These are phyloP conservation scores for Haematococcus lacustris DNA, from an alignment of 139 green algal species.

Conservation along the genomic window DNA sequence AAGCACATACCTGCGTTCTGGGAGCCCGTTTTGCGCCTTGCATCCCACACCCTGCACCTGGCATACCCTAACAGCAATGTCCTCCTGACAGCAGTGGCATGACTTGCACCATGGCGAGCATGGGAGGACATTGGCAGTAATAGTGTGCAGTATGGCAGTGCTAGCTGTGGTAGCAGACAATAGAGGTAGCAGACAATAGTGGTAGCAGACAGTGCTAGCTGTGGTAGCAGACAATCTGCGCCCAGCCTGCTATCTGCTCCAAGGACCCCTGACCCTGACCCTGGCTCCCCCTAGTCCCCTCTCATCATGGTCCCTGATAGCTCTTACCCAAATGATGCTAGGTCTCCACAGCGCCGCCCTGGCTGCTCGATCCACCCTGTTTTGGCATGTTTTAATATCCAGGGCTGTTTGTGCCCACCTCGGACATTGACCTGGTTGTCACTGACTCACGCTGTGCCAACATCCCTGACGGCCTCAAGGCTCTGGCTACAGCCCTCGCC, in stretches of 20 bases:
- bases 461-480: constrained; percentile 54
- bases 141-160: too few relatives aligned
- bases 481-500: constrained; percentile 56
- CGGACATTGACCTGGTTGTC: constrained; percentile 89
- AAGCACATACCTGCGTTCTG: too few relatives aligned
- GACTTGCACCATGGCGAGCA: too few relatives aligned
- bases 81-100: background rate
- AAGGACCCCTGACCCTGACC: background rate
- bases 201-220: background rate
- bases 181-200: too few relatives aligned
- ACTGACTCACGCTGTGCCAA: constrained; percentile 35
- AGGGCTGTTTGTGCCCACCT: constrained; percentile 90
- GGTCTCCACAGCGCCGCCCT: too few relatives aligned
- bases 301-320: background rate
- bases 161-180: too few relatives aligned
- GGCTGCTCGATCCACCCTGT: background rate
- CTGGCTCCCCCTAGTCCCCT: background rate
- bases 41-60: background rate
- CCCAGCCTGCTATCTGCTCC: background rate
- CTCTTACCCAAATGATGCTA: too few relatives aligned
- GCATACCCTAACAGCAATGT: background rate
- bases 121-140: too few relatives aligned
- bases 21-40: background rate
- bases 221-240: background rate
- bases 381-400: background rate